Conservation (phyloP, 257 asterid species). For the Solanum ahanhuiri region DNA sequence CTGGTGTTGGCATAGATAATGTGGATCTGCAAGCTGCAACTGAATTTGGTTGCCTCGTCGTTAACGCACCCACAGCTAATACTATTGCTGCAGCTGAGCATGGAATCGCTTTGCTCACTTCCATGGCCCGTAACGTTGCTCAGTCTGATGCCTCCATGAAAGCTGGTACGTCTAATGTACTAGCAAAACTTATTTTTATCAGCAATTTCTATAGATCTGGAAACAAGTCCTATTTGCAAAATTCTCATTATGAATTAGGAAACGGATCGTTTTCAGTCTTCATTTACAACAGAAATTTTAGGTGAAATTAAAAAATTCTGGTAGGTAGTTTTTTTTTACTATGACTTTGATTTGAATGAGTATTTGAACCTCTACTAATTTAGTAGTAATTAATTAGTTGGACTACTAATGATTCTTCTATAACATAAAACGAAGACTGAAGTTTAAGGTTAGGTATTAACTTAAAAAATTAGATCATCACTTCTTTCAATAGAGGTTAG, state of each 20-base stretch:
- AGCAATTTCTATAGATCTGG: background rate
- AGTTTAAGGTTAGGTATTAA: background rate
- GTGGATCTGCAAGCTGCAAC: slow-evolving; percentile 98
- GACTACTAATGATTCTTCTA: background rate
- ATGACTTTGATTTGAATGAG: background rate
- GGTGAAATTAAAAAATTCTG: background rate
- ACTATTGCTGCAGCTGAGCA: slow-evolving; percentile 96
- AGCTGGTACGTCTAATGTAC: slow-evolving; percentile 39
- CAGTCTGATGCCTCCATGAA: slow-evolving; percentile 95
- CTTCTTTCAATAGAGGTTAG: background rate
- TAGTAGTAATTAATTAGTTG: background rate
- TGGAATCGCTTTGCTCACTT: slow-evolving; percentile 69
- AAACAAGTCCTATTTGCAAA: background rate
- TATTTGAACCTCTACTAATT: background rate
- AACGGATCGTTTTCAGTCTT: background rate
- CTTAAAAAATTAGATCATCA: background rate
- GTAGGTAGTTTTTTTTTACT: too few relatives aligned
- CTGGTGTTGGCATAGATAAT: slow-evolving; percentile 91
- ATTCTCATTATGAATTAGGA: background rate
- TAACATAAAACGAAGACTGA: background rate
- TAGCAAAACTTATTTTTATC: background rate
- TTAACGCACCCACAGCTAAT: slow-evolving; percentile 91
- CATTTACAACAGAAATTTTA: background rate
- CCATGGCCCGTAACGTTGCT: slow-evolving; percentile 86
- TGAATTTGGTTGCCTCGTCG: slow-evolving; percentile 83